Evolutionary conservation across 306 rosid species (phyloP).

Genomic region (Ochetophila trinervis): DNA sequence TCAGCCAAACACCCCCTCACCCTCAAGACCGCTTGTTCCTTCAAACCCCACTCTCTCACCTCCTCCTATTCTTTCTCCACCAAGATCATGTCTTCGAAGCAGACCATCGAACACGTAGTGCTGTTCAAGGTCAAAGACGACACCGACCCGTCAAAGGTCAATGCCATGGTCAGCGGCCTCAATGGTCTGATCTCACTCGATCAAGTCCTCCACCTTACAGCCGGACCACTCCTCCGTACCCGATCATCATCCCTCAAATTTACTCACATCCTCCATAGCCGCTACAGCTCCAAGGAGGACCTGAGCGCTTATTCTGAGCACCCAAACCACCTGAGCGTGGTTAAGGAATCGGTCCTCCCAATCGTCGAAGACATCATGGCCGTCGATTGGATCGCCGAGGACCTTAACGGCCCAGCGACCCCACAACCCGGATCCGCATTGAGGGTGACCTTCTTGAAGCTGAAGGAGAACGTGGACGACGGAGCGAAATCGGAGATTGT

Average conservation of each 20-base stretch:
- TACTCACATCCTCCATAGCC: constrained; percentile 86
- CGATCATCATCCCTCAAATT: constrained; percentile 58
- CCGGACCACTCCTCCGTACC: constrained; percentile 59
- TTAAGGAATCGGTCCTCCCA: constrained; percentile 59
- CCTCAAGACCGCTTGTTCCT: constrained; percentile 9
- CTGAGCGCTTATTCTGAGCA: constrained; percentile 54
- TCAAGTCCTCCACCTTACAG: constrained; percentile 57
- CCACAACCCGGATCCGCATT: constrained; percentile 55
- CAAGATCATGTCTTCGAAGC: constrained; percentile 31
- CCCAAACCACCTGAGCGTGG: constrained; percentile 65
- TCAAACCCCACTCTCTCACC: constrained; percentile 21
- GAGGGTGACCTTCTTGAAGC: constrained; percentile 54
- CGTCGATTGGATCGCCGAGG: constrained; percentile 71
- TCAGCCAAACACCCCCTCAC: constrained; percentile 12
- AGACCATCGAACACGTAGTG: constrained; percentile 66
- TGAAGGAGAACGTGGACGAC: constrained; percentile 50
- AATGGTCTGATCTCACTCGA: constrained; percentile 51
- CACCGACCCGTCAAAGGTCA: constrained; percentile 57
- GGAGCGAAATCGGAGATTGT: constrained; percentile 41
- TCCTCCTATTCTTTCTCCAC: constrained; percentile 5
- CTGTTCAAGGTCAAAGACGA: constrained; percentile 78
- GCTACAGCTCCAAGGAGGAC: constrained; percentile 63
- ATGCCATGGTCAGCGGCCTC: constrained; percentile 52
- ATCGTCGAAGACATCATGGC: constrained; percentile 82
- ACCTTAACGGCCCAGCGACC: constrained; percentile 14